Evolutionary conservation across 768 basidiomycete genomes (phyloP).

Genomic region (Cantharellus cinnabarinus): DNA sequence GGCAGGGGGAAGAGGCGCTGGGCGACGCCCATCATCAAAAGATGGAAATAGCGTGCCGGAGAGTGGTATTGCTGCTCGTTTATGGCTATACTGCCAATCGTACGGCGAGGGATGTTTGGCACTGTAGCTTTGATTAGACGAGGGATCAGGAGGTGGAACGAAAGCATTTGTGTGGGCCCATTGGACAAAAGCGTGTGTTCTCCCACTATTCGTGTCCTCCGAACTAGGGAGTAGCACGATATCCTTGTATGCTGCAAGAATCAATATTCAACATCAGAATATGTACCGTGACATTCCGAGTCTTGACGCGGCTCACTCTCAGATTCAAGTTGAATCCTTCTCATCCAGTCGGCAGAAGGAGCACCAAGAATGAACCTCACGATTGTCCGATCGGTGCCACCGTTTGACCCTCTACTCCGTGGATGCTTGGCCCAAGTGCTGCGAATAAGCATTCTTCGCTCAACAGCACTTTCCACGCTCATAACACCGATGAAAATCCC

Average conservation of each 20-base stretch:
- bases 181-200: constrained; percentile 24
- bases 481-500: constrained; percentile 25
- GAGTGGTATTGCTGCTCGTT: background rate
- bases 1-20: constrained; percentile 4
- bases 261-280: background rate
- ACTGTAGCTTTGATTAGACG: constrained; percentile 6
- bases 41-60: background rate
- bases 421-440: constrained; percentile 20
- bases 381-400: constrained; percentile 16
- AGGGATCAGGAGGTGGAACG: constrained; percentile 2
- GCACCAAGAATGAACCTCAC: constrained; percentile 23
- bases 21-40: background rate
- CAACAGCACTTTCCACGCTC: constrained; percentile 19
- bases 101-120: background rate
- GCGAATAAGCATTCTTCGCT: constrained; percentile 22
- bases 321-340: constrained; percentile 22
- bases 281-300: background rate
- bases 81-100: background rate
- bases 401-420: constrained; percentile 13
- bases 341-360: constrained; percentile 16
- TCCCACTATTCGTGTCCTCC: constrained; percentile 30
- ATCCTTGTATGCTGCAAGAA: constrained; percentile 13
- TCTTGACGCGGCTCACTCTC: constrained; percentile 10
- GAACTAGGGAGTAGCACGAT: constrained; percentile 17
- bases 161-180: constrained; percentile 18